Base-by-base conservation (phyloP, 768 basidiomycete genomes). In the Kwoniella pini region DNA sequence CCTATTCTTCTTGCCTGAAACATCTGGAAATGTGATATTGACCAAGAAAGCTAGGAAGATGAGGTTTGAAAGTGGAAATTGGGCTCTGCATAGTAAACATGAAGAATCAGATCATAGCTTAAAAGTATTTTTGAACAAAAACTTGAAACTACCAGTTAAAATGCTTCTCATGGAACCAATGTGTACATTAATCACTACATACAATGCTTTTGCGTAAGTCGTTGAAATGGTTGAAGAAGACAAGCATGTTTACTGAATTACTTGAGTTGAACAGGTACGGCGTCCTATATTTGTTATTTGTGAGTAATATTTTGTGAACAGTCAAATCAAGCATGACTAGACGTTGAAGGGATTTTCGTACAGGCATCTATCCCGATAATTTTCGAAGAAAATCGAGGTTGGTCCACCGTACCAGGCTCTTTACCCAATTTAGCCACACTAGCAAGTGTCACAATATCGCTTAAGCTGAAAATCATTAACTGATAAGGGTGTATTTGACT, bases 161-260 rank as follows among this genome's bases (percentile, higher is more conserved):
- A 78, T 77, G 75, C 54, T 77, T 31, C 69, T 63, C 33, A 57
- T 46, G 24, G 76, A 78, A 56, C 77, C 77, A 0, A 77, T 79
- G 70, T 66, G 72, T 10, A 39, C 59, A 4, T 50, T 61, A 22
- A 64, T 78, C 44, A 63, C 67, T 19, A 42, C 42, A 1, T 55
- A 55, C 28, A 55, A 55, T 43, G 54, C 54, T 43, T 55, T 55
- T 39, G 36, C 70, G 54, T 68, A 40, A 61, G 66, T 63, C 22
- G 27, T 26, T 6, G 9, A 44, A 6, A 9, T n/a, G 9, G 9
- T 9, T 17, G 9, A 36, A 15, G 7, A 40, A 19, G 19, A 5
- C 7, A 48, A 3, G 59, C 28, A 27, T 55, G 56, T 19, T 13
- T 19, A 38, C 6, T 24, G 65, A 62, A 19, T 11, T n/a, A 30